Evolutionary conservation across 1,284 basidiomycete species (phyloP).

Genomic region (Ganoderma sinense): DNA sequence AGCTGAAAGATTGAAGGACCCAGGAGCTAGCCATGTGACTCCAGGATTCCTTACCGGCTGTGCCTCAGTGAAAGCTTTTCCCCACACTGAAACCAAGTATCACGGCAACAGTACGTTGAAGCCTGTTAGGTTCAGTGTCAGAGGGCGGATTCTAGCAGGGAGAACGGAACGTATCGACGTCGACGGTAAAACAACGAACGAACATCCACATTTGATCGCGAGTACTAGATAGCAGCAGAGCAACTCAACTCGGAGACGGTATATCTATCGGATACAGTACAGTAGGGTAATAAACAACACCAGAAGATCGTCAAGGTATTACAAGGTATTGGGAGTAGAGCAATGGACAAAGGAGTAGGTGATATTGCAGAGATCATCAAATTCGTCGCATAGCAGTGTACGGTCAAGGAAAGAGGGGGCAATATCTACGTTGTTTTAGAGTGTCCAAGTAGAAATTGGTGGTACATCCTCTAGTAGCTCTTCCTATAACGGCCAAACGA

Average conservation of each 20-base stretch:
- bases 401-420: background rate
- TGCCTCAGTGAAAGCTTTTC: too few species aligned
- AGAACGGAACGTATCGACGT: too few species aligned
- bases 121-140: too few species aligned
- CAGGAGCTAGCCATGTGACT: too few species aligned
- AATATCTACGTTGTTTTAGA: background rate
- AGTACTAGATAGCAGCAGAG: too few species aligned
- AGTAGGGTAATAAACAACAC: background rate
- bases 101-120: too few species aligned
- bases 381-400: background rate
- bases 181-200: too few species aligned
- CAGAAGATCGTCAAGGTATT: background rate
- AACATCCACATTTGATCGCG: too few species aligned
- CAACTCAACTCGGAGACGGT: background rate
- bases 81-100: too few species aligned
- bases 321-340: background rate
- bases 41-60: too few species aligned
- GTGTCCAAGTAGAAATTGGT: background rate
- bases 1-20: too few species aligned
- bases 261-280: background rate
- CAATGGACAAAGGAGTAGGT: background rate
- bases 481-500: conserved; percentile 72
- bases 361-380: background rate
- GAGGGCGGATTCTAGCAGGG: too few species aligned
- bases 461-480: conserved; percentile 10